Percentiles rank a stretch among this genome's conserved stretches.
Conservation (phyloP, 2,329 filamentous ascomycete species). For the Cladophialophora chaetospira region DNA sequence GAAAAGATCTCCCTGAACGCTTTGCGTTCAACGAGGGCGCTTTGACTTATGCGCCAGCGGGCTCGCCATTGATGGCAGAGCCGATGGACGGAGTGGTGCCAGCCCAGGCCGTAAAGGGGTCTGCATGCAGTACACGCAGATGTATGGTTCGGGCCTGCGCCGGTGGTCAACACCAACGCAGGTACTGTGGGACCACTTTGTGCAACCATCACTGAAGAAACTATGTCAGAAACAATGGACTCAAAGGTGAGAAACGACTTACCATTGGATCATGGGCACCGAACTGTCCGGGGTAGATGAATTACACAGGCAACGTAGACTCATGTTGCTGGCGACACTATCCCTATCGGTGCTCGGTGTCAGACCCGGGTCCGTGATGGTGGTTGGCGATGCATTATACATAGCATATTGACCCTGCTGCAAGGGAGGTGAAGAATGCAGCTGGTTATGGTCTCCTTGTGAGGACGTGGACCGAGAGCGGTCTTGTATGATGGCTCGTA, state of each 20-base stretch:
- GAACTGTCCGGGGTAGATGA: constrained; percentile 52
- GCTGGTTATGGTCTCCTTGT: constrained; percentile 33
- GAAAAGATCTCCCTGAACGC: too few relatives aligned
- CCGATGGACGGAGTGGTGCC: constrained; percentile 19
- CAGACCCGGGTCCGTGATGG: constrained; percentile 52
- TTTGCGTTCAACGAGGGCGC: constrained; percentile 15
- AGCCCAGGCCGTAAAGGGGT: constrained; percentile 45
- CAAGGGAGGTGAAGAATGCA: constrained; percentile 49
- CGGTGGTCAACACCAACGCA: constrained; percentile 58
- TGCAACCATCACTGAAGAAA: constrained; percentile 57
- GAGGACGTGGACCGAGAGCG: constrained; percentile 36
- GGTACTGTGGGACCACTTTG: constrained; percentile 62
- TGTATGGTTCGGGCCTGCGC: constrained; percentile 51
- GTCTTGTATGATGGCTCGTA: constrained; percentile 48
- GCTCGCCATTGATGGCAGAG: constrained; percentile 25
- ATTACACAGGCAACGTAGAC: constrained; percentile 61
- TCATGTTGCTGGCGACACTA: constrained; percentile 52
- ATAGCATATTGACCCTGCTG: constrained; percentile 43
- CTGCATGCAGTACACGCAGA: constrained; percentile 54
- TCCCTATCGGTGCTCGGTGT: constrained; percentile 58
- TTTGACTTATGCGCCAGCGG: constrained; percentile 33
- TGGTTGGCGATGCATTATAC: constrained; percentile 52
- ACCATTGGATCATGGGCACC: constrained; percentile 63
- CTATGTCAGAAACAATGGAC: neutral
- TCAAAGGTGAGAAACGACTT: constrained; percentile 26